Evolutionary conservation across 208 protist species (phyloP).

Genomic region (Tetramitus jugosus): DNA sequence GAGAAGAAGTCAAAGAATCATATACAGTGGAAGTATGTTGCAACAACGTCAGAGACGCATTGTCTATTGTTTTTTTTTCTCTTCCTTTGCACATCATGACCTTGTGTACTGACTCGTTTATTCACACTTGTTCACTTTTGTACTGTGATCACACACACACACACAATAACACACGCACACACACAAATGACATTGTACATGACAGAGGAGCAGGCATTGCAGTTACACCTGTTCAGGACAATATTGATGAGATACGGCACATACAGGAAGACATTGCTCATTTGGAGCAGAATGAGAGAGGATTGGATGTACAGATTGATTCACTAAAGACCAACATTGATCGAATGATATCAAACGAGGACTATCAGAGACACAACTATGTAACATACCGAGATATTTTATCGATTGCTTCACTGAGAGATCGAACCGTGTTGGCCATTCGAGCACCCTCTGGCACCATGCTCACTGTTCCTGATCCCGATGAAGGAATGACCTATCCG

Average conservation of each 20-base stretch:
- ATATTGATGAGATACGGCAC: neutral
- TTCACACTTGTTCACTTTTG: too few species aligned
- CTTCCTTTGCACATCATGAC: neutral
- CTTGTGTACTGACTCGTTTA: neutral
- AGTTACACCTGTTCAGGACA: conserved; percentile 27
- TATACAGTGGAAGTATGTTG: conserved; percentile 50
- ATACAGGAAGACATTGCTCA: conserved; percentile 18
- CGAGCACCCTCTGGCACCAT: conserved; percentile 48
- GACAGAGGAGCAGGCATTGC: conserved; percentile 19
- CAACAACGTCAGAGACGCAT: too few species aligned
- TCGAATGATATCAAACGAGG: neutral
- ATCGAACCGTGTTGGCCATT: conserved; percentile 50
- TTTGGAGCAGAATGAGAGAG: conserved; percentile 13
- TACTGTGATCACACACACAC: too few species aligned
- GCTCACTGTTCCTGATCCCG: conserved; percentile 49
- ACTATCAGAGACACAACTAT: neutral
- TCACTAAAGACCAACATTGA: conserved; percentile 2
- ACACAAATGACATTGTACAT: too few species aligned
- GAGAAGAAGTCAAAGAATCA: conserved; percentile 59
- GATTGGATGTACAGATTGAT: conserved; percentile 1
- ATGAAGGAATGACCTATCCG: conserved; percentile 25
- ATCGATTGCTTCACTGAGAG: conserved; percentile 33
- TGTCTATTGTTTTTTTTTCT: neutral
- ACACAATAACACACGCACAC: too few species aligned
- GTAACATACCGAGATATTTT: conserved; percentile 48